Evolutionary conservation across 371 early-diverging fungal genomes (phyloP), one percentile per base, ranked within the genome.

Genomic region (Ordospora colligata): DNA sequence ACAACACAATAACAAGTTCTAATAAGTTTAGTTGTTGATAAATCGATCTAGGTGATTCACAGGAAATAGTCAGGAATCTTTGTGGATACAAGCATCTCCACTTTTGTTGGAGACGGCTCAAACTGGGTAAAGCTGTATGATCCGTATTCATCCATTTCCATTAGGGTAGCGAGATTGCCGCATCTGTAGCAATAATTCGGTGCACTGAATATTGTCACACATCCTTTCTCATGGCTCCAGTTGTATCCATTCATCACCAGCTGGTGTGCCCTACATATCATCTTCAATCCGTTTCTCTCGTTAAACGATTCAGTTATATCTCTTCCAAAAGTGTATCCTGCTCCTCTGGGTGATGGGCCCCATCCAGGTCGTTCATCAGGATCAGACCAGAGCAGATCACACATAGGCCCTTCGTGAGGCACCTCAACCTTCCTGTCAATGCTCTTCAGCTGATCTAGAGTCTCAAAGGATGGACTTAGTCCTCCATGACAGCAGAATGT

Each of bases 141-240:
- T 90, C 87, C 95, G 80, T 93, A 87, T 70, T 94, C 91, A 82
- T 93, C 93, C 52, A 98, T 87, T 85, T 95, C 90, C 76, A 98
- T 86, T 76, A 97, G 92, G 0, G 97, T 92, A 7, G 97, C 99
- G 4, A 96, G 90, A 82, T 98, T 98, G 5, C 96, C 97, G 83
- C 97, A 97, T 81, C 94, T 89, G 84, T 96, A 96, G 81, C 98
- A 97, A 83, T 97, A 97, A 84, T 98, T 98, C 49, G 99, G 99
- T 19, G 99, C 99, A 8, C 91, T 91, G 83, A 96, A 99, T 67
- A 99, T 93, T 25, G 99, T 99, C 3, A 99, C 97, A 8, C 94
- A 94, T 76, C 93, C 92, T 81, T 91, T 88, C 68, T 96, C 95
- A 83, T 94, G 95, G 82, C 91, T 89, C 94, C 94, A 96, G 83